A percentile compares a stretch with the other conserved stretches of the same genome.
These are phyloP conservation scores for Salix viminalis DNA, from an alignment of 345 rosid species.

Conservation along the genomic window DNA sequence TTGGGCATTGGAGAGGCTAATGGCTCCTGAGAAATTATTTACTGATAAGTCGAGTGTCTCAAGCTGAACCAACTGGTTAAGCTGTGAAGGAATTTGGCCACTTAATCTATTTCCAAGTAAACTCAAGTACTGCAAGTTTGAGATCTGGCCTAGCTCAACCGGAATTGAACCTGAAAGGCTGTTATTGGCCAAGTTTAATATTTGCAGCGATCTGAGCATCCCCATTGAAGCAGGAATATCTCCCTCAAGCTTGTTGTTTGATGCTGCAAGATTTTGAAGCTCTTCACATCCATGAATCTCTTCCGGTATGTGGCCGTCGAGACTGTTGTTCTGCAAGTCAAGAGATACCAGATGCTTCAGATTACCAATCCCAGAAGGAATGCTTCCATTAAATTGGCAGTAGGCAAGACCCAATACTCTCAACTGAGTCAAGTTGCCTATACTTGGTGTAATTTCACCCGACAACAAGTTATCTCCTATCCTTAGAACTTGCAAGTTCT, in stretches of 20 bases:
- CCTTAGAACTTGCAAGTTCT: conserved; percentile 54
- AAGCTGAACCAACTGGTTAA: conserved; percentile 50
- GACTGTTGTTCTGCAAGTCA: conserved; percentile 53
- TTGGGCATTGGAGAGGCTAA: conserved; percentile 34
- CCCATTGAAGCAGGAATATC: conserved; percentile 52
- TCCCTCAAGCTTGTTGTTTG: conserved; percentile 68
- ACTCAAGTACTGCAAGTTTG: conserved; percentile 50
- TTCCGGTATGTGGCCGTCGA: conserved; percentile 57
- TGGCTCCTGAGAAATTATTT: conserved; percentile 64
- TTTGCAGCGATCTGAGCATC: conserved; percentile 45
- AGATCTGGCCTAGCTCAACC: conserved; percentile 48
- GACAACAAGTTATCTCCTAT: conserved; percentile 59
- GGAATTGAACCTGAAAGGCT: conserved; percentile 65
- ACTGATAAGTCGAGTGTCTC: conserved; percentile 54
- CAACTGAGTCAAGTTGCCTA: conserved; percentile 62
- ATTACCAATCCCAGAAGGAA: conserved; percentile 71
- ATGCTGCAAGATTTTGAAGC: conserved; percentile 49
- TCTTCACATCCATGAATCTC: conserved; percentile 43
- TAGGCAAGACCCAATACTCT: conserved; percentile 51
- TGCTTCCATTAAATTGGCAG: conserved; percentile 59
- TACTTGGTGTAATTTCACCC: conserved; percentile 48
- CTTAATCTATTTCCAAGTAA: conserved; percentile 50
- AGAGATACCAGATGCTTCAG: conserved; percentile 47
- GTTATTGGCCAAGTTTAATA: conserved; percentile 69
- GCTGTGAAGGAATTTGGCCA: conserved; percentile 54